A percentile compares a stretch with the other conserved stretches of the same genome.
phyloP scores from a whole-genome alignment of 805 yeast genomes.

The Saccharomyces jurei region DNA sequence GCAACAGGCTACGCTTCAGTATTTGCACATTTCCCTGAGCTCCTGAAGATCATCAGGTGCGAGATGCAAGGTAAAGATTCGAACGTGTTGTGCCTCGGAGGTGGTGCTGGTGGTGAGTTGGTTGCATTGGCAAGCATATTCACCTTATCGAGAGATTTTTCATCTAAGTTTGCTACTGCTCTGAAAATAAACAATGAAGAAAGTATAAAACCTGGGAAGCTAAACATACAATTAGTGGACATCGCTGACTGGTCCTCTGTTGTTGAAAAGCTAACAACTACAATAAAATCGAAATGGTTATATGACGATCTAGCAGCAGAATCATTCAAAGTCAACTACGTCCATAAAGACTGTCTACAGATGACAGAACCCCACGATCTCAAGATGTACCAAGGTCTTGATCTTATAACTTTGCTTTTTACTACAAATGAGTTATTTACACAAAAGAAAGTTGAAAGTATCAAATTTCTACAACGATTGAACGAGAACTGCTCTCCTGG shows the following conservation, averaged over 20 bases:
- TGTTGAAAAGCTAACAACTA: constrained; percentile 36
- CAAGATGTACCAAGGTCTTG: constrained; percentile 13
- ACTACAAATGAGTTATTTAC: constrained; percentile 83
- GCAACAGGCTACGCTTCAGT: constrained; percentile 67
- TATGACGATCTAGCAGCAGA: constrained; percentile 29
- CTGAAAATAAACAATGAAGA: constrained; percentile 1
- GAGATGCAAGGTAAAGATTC: constrained; percentile 10
- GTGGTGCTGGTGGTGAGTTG: constrained; percentile 85
- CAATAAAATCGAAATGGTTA: constrained; percentile 48
- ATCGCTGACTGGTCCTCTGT: constrained; percentile 70
- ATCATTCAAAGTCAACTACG: constrained; percentile 29
- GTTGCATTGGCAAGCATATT: constrained; percentile 54
- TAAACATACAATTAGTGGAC: constrained; percentile 55
- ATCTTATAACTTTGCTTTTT: constrained; percentile 65
- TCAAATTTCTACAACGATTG: constrained; percentile 49
- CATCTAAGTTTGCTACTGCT: constrained; percentile 11
- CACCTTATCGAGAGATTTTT: constrained; percentile 28
- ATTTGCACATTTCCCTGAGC: constrained; percentile 41
- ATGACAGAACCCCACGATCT: constrained; percentile 10
- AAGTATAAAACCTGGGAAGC: constrained; percentile 5
- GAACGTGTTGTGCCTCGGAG: constrained; percentile 62
- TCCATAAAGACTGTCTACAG: constrained; percentile 32
- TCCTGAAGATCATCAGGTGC: constrained; percentile 16
- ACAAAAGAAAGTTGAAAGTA: constrained; percentile 54
- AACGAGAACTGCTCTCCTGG: constrained; percentile 47